Conservation (phyloP, 495 filamentous ascomycete species). For the Aspergillus haitiensis region DNA sequence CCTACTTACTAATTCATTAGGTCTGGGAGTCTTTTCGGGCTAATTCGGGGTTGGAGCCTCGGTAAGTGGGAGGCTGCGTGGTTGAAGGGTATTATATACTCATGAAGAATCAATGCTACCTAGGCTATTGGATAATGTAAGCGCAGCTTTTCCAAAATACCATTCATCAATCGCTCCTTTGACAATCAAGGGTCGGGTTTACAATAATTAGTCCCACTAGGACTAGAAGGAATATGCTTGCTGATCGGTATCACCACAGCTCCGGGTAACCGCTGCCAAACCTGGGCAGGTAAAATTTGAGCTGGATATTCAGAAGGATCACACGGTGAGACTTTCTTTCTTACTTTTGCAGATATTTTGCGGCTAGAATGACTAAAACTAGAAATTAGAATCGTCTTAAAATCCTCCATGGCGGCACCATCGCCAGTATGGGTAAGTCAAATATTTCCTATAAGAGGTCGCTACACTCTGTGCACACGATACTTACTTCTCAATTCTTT, state of each 20-base stretch:
- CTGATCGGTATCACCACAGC: conserved; percentile 44
- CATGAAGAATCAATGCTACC: background rate
- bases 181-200: no score
- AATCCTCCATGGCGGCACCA: conserved; percentile 91
- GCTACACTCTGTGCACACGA: background rate
- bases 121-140: conserved; percentile 47
- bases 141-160: conserved; percentile 1
- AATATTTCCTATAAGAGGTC: background rate
- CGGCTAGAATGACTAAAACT: conserved; percentile 7
- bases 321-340: conserved; percentile 62
- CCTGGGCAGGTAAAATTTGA: conserved; percentile 85
- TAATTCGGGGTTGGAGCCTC: conserved; percentile 82
- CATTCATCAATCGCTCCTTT: background rate
- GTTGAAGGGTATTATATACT: conserved; percentile 1
- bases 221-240: no score
- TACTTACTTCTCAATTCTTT: conserved; percentile 7
- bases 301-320: conserved; percentile 78
- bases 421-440: conserved; percentile 78
- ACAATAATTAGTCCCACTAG: no score
- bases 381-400: conserved; percentile 73
- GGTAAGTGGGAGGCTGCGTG: conserved; percentile 50
- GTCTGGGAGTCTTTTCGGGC: conserved; percentile 80
- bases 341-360: background rate
- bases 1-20: conserved; percentile 38
- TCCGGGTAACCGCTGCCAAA: conserved; percentile 73